Percentiles rank a stretch among this genome's conserved stretches.
These are phyloP conservation scores for Ocimum tenuiflorum DNA, from an alignment of 257 asterid genomes.

Conservation along the genomic window DNA sequence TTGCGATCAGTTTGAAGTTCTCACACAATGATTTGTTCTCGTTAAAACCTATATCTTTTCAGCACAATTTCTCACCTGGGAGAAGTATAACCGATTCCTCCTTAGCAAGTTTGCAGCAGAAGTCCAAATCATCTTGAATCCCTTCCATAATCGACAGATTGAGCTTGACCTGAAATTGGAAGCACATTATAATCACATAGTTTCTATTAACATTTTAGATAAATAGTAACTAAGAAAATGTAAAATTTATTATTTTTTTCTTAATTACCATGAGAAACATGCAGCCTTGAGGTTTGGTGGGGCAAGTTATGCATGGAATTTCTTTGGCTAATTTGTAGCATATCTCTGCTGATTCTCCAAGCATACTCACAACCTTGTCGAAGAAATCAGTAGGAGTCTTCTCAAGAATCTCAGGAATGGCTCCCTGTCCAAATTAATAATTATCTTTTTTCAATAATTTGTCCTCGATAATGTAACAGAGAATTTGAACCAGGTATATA, in stretches of 20 bases:
- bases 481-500: too few relatives aligned
- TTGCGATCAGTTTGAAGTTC: too few relatives aligned
- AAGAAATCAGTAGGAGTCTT: constrained; percentile 38
- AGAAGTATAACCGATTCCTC: constrained; percentile 67
- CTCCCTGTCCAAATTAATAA: constrained; percentile 40
- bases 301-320: constrained; percentile 44
- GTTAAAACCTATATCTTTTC: too few relatives aligned
- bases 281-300: constrained; percentile 57
- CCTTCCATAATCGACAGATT: constrained; percentile 44
- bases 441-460: too few relatives aligned
- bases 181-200: neutral
- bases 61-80: constrained; percentile 62
- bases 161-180: constrained; percentile 48
- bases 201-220: too few relatives aligned
- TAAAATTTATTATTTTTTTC: neutral
- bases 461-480: too few relatives aligned
- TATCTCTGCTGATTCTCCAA: constrained; percentile 49
- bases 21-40: too few relatives aligned
- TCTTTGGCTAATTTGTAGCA: constrained; percentile 21
- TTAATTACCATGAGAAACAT: constrained; percentile 57
- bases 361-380: constrained; percentile 27
- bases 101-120: constrained; percentile 60
- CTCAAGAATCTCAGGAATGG: constrained; percentile 46
- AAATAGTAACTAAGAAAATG: too few relatives aligned
- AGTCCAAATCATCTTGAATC: constrained; percentile 62